Base-by-base conservation (phyloP, 2,329 filamentous ascomycete genomes). In the Byssothecium circinans region DNA sequence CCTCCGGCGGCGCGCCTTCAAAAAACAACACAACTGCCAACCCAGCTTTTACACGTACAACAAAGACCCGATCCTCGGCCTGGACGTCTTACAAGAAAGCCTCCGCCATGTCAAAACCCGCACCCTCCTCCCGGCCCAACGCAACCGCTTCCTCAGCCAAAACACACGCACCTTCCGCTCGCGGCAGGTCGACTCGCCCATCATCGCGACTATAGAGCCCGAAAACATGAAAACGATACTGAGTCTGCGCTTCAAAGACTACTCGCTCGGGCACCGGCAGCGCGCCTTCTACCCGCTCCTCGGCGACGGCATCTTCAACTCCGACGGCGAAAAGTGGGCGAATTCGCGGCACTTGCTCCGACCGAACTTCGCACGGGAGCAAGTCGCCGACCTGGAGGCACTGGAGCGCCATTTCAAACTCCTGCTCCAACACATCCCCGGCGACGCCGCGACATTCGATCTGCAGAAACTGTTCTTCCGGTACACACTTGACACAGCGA, bases 401-500 rank as follows among this genome's bases (percentile, higher is more conserved):
- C 84, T 87, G 42, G 84, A 88, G 57, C 69, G 65, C 2, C 83
- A 87, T 68, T 74, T 86, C 14, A 67, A 75, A 25, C 73, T 78
- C 20, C 71, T 89, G 47, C 73, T 88, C 20, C 72, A 75, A n/a
- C 76, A 78, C 18, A 76, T 89, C 8, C 82, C 83, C 71, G 81
- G 47, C 77, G 84, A 38, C 68, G 68, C 68, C 22, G 52, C 73
- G 12, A 69, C 68, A 2, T 57, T 71, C 18, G 69, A 74, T 47
- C 46, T 74, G 4, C 69, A 72, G 37, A 57, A 61, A 10, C 66
- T 78, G 12, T 78, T 79, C 65, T 78, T 78, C 67, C 64, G 69
- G n/a, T 50, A 78, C 10, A 78, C 76, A 1, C 73, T 79, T 46
- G 76, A 79, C 51, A 70, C 74, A n/a, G 74, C 76, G 0, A 77